Evolutionary conservation across 805 yeast species (phyloP).

Genomic region (Kodamaea hsintzibuensis): DNA sequence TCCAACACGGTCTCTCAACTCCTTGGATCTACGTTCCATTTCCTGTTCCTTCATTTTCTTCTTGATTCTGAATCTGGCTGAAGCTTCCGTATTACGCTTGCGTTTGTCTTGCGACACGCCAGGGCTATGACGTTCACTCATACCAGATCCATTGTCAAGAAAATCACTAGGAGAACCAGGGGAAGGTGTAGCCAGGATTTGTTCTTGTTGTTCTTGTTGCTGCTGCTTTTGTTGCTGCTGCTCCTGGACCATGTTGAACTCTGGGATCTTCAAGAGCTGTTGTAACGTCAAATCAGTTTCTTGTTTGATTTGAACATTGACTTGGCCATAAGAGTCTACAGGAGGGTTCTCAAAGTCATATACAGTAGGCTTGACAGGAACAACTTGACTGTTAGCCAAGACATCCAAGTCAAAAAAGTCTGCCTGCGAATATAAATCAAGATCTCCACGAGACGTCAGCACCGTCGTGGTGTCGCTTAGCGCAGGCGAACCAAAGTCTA

Average conservation of each 20-base stretch:
- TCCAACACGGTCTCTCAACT: slow-evolving; percentile 65
- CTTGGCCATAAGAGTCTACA: background rate
- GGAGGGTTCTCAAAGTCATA: background rate
- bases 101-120: slow-evolving; percentile 60
- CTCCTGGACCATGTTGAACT: background rate
- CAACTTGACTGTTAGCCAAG: slow-evolving; percentile 20
- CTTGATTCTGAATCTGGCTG: slow-evolving; percentile 89
- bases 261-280: slow-evolving; percentile 6
- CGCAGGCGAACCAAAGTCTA: slow-evolving; percentile 31
- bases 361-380: slow-evolving; percentile 11
- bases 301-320: background rate
- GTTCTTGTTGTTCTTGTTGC: background rate
- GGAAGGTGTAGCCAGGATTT: slow-evolving; percentile 2
- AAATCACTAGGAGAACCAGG: slow-evolving; percentile 5
- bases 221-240: background rate
- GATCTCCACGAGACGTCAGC: slow-evolving; percentile 24
- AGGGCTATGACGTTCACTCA: slow-evolving; percentile 3
- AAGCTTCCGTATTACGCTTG: slow-evolving; percentile 88
- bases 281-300: slow-evolving; percentile 3
- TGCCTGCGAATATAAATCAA: slow-evolving; percentile 41
- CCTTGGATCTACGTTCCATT: slow-evolving; percentile 75
- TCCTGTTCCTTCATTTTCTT: slow-evolving; percentile 92
- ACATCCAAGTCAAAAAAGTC: slow-evolving; percentile 43
- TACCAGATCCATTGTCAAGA: too few species aligned
- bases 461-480: slow-evolving; percentile 8